Percentiles rank a stretch among this genome's conserved stretches.
phyloP scores from a whole-genome alignment of 305 asterid species.

The Solanum chacoense region DNA sequence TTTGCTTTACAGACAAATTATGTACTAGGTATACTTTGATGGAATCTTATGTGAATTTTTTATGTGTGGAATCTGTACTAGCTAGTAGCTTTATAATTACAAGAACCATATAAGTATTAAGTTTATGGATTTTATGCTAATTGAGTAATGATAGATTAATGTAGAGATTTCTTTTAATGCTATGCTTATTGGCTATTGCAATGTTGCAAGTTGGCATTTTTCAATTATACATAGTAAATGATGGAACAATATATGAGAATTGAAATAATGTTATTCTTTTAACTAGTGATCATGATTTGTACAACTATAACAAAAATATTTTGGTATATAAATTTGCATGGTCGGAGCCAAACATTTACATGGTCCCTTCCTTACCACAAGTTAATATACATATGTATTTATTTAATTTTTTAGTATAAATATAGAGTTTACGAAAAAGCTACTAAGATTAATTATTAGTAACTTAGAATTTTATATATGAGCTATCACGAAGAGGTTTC shows the following conservation, averaged over 20 bases:
- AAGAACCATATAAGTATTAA: neutral
- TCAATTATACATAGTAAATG: neutral
- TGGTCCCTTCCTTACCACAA: neutral
- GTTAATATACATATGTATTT: neutral
- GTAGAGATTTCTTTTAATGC: neutral
- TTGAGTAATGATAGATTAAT: neutral
- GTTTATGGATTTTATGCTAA: neutral
- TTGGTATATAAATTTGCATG: neutral
- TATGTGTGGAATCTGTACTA: neutral
- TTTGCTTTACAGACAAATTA: neutral
- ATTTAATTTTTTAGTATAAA: too few species aligned
- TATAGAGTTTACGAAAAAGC: too few species aligned
- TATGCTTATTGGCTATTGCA: neutral
- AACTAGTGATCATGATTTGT: neutral
- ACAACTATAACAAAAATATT: neutral
- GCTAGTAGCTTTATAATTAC: neutral
- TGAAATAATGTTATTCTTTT: neutral
- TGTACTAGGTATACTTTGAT: neutral
- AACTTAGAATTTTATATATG: neutral
- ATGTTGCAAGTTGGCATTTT: neutral
- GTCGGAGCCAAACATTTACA: neutral
- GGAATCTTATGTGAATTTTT: too few species aligned
- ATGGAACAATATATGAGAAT: conserved; percentile 7
- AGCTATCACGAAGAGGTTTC: neutral
- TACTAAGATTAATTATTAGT: neutral